Conservation (phyloP, 768 basidiomycete species). For the Terana coerulea region DNA sequence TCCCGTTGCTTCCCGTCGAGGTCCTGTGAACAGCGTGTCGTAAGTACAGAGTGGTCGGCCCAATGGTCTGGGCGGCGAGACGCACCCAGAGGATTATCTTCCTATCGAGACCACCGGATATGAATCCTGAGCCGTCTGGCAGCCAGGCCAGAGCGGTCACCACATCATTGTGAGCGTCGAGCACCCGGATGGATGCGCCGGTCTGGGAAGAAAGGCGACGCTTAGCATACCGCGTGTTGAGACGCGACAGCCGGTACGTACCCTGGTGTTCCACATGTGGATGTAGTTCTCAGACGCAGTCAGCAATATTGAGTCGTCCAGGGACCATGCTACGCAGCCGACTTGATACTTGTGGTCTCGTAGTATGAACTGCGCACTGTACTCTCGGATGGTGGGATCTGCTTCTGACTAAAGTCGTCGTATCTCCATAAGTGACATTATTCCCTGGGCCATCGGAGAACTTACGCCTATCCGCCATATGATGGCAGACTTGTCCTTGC, state of each 20-base stretch:
- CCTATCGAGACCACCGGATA: slow-evolving; percentile 85
- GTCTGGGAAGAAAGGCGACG: slow-evolving; percentile 44
- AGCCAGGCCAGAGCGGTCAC: slow-evolving; percentile 88
- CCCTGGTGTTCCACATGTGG: slow-evolving; percentile 89
- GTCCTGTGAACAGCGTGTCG: slow-evolving; percentile 44
- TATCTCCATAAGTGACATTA: neutral
- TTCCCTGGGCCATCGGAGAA: neutral
- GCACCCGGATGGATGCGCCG: slow-evolving; percentile 61
- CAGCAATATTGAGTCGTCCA: slow-evolving; percentile 79
- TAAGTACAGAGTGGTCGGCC: slow-evolving; percentile 2
- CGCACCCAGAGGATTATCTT: slow-evolving; percentile 82
- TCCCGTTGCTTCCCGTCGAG: slow-evolving; percentile 68
- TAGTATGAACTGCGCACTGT: slow-evolving; percentile 55
- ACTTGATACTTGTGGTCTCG: slow-evolving; percentile 78
- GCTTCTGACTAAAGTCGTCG: slow-evolving; percentile 35
- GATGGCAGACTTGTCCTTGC: slow-evolving; percentile 83
- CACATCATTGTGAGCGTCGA: slow-evolving; percentile 73
- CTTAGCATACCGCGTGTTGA: slow-evolving; percentile 3
- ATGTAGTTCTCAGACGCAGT: slow-evolving; percentile 80
- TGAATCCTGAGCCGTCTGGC: slow-evolving; percentile 84
- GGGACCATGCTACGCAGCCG: slow-evolving; percentile 87
- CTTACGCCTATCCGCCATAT: slow-evolving; percentile 86
- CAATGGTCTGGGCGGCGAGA: slow-evolving; percentile 5
- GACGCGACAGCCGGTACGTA: slow-evolving; percentile 30
- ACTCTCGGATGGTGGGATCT: slow-evolving; percentile 52